These are phyloP conservation scores for Neurospora sp. DNA, from an alignment of 495 filamentous ascomycete genomes.

Conservation along the genomic window DNA sequence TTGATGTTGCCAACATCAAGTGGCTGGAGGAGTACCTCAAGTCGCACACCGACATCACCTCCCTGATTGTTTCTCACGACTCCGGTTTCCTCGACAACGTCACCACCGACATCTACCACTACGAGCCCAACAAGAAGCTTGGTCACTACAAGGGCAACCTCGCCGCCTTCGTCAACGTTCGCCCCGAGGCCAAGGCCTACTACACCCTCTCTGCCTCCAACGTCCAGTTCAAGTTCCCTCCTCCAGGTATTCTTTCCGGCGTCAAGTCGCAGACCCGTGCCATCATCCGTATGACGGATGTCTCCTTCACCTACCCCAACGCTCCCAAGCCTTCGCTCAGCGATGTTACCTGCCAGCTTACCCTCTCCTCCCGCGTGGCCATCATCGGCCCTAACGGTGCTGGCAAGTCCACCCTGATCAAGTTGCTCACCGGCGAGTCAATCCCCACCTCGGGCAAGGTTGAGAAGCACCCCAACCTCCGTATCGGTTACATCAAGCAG, in stretches of 20 bases:
- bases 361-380: conserved; percentile 84
- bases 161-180: conserved; percentile 78
- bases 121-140: conserved; percentile 90
- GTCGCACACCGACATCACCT: conserved; percentile 91
- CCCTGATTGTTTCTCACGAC: conserved; percentile 96
- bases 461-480: conserved; percentile 96
- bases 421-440: conserved; percentile 90
- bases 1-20: conserved; percentile 91
- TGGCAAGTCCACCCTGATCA: conserved; percentile 97
- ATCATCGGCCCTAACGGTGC: conserved; percentile 98
- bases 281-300: conserved; percentile 90
- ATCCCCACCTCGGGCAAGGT: conserved; percentile 82
- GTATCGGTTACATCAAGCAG: conserved; percentile 99
- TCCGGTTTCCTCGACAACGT: conserved; percentile 94
- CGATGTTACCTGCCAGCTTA: conserved; percentile 76
- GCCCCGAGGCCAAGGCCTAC: conserved; percentile 96
- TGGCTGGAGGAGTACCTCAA: conserved; percentile 96
- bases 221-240: conserved; percentile 95
- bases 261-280: conserved; percentile 89
- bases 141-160: conserved; percentile 92
- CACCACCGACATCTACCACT: conserved; percentile 98
- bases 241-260: conserved; percentile 85
- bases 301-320: conserved; percentile 82
- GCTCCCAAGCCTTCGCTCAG: conserved; percentile 75
- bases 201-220: conserved; percentile 89